These are phyloP conservation scores for Blakeslea trispora DNA, from an alignment of 371 early-diverging fungal species.

Conservation along the genomic window DNA sequence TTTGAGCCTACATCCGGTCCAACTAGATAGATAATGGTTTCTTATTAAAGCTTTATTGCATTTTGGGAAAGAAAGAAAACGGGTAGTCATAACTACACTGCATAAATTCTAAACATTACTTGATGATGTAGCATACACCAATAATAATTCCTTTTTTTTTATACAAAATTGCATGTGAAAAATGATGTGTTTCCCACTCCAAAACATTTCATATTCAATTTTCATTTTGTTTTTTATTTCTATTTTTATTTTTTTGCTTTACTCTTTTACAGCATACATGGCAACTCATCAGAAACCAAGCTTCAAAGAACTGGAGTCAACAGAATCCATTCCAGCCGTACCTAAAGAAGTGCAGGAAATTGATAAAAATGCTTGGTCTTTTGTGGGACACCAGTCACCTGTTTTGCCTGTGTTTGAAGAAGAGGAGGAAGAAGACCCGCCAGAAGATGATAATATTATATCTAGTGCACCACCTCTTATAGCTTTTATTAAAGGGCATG, in stretches of 20 bases:
- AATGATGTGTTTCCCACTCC: slow-evolving; percentile 18
- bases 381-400: neutral
- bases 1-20: no score
- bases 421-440: neutral
- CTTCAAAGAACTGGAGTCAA: neutral
- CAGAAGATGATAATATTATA: neutral
- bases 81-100: no score
- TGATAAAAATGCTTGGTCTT: neutral
- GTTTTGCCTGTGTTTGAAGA: slow-evolving; percentile 6
- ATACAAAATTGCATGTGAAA: neutral
- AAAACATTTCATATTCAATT: neutral
- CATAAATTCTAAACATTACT: no score
- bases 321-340: neutral
- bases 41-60: no score
- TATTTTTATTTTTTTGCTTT: neutral
- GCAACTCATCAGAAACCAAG: neutral
- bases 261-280: neutral
- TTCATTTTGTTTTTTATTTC: slow-evolving; percentile 1
- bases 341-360: neutral
- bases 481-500: slow-evolving; percentile 30
- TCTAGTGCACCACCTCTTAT: slow-evolving; percentile 21
- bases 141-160: no score
- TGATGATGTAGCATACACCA: no score
- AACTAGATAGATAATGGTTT: no score
- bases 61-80: no score